These are phyloP conservation scores for Mucor sp. DNA, from an alignment of 371 early-diverging fungal species.

Conservation along the genomic window DNA sequence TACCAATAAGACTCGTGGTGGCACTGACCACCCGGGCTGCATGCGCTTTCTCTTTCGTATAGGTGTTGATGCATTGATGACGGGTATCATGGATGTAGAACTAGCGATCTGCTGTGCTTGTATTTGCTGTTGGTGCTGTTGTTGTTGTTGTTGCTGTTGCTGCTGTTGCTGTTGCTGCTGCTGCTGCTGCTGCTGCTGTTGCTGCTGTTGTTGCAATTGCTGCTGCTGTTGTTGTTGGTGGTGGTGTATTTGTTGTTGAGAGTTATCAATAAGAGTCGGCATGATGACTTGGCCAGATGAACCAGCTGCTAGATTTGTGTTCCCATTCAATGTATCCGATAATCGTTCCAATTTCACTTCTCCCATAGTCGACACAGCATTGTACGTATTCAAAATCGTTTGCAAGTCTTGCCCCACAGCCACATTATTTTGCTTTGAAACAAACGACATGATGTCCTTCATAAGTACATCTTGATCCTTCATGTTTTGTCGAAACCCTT, in stretches of 20 bases:
- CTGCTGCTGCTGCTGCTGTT: not conserved
- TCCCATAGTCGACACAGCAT: conserved; percentile 6
- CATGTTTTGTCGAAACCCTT: conserved; percentile 24
- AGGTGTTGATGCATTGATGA: conserved; percentile 5
- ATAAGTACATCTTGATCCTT: conserved; percentile 24
- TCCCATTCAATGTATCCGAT: not conserved
- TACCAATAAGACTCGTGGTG: conserved; percentile 72
- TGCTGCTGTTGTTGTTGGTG: not conserved
- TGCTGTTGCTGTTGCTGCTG: not conserved
- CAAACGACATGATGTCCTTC: conserved; percentile 18
- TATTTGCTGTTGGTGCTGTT: not conserved
- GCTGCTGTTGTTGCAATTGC: not conserved
- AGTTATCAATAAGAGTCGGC: not conserved
- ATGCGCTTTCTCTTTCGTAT: conserved; percentile 28
- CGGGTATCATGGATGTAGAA: conserved; percentile 9
- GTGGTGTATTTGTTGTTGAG: not conserved
- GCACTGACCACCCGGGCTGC: conserved; percentile 59
- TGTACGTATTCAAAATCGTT: conserved; percentile 9
- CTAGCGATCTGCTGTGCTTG: not conserved
- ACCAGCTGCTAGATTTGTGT: not conserved
- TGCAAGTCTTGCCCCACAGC: conserved; percentile 5
- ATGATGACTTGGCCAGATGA: not conserved
- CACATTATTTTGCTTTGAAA: conserved; percentile 10
- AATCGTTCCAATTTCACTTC: conserved; percentile 14
- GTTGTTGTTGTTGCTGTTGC: conserved; percentile 4